Percentiles rank a stretch among this genome's conserved stretches.
Evolutionary conservation across 768 basidiomycete species (phyloP).

Genomic region (Termitomyces sp.): DNA sequence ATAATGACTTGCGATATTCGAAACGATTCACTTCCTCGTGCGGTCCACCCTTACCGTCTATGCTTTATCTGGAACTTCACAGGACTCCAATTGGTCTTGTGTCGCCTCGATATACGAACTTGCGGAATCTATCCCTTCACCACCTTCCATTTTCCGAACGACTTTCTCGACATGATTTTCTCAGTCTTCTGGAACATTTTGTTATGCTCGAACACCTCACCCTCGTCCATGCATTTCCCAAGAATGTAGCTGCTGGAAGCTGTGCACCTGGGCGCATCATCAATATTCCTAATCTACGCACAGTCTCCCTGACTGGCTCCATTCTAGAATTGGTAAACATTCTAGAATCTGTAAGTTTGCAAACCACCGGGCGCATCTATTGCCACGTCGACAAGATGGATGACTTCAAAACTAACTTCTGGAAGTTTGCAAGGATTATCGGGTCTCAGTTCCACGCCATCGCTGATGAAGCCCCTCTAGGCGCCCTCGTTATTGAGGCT

Average conservation of each 20-base stretch:
- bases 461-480: constrained; percentile 21
- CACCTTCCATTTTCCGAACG: constrained; percentile 35
- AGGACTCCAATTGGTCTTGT: constrained; percentile 35
- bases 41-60: constrained; percentile 27
- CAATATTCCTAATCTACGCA: constrained; percentile 25
- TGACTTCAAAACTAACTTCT: constrained; percentile 25
- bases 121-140: constrained; percentile 33
- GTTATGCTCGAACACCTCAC: constrained; percentile 31
- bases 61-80: constrained; percentile 33
- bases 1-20: constrained; percentile 20
- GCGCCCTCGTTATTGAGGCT: constrained; percentile 29
- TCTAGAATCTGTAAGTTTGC: constrained; percentile 27
- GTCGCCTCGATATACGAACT: constrained; percentile 31
- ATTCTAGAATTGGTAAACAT: constrained; percentile 27
- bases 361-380: constrained; percentile 22
- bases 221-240: constrained; percentile 32
- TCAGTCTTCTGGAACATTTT: constrained; percentile 30
- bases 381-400: constrained; percentile 26
- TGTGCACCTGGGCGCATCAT: constrained; percentile 18
- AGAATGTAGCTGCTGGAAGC: constrained; percentile 19
- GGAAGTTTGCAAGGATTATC: constrained; percentile 25
- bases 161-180: constrained; percentile 29
- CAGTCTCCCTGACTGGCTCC: constrained; percentile 30
- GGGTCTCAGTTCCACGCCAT: constrained; percentile 22
- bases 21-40: constrained; percentile 25